Base-by-base conservation (phyloP, 331 rosid genomes). In the Quercus phellos region DNA sequence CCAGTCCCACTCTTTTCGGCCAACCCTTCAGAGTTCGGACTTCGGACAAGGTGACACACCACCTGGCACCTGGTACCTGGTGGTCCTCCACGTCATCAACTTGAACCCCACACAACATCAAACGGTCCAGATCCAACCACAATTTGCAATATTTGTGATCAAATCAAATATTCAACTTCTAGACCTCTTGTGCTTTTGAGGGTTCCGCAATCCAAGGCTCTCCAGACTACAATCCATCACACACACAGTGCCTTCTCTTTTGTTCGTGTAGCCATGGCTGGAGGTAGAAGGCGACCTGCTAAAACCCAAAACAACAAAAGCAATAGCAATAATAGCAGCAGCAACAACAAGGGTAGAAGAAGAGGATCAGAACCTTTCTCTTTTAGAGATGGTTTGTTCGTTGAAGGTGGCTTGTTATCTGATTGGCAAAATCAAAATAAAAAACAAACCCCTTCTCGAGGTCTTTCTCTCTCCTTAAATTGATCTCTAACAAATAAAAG, bases 371-470 rank as follows among this genome's bases (percentile, higher is more conserved):
- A 67, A 8, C 70, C 82, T 9, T 54, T 63, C 4, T 60, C 78
- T 11, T 56, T 18, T 22, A 79, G 83, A 78, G 72, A 60, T 6
- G 81, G 67, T 78, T 72, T 85, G 73, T 89, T 95, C 30, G 78
- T 95, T 4, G 94, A 92, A 29, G 99, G 97, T 1, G 94, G 99
- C 27, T 73, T 90, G 61, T 79, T 95, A 61, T 87, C 94, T 16
- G 96, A 92, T 87, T 92, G 94, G 98, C 68, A 61, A 55, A 46
- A 46, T 43, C 51, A 2, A 43, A 35, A 6, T 38, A 74, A 70
- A 24, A 74, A 79, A 42, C 68, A 88, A 5, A 42, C 29, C 19
- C 72, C 77, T n/a, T 75, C 74, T 51, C 85, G 84, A 90, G 99
- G 99, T 90, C 55, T 29, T 35, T 14, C 27, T 59, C 67, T 35